Percentiles rank a stretch among this genome's conserved stretches.
Conservation (phyloP, 305 asterid genomes). For the Fraxinus platypoda region DNA sequence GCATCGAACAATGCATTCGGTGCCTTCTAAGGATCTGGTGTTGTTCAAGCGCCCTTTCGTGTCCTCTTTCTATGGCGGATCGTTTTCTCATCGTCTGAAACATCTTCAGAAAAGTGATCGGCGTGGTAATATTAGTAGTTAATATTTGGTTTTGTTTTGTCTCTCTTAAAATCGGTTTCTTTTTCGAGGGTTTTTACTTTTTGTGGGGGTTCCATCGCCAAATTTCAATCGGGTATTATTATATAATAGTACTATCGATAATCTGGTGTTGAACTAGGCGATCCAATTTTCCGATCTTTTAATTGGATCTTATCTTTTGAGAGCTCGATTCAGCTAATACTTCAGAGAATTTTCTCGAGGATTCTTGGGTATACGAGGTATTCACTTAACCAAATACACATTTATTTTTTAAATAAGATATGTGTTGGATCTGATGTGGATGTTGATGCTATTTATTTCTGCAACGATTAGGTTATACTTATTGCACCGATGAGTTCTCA, state of each 20-base stretch:
- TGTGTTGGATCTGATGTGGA: neutral
- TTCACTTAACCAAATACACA: neutral
- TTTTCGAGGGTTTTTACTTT: slow-evolving; percentile 27
- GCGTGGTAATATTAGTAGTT: slow-evolving; percentile 53
- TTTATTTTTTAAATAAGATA: neutral
- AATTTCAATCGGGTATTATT: slow-evolving; percentile 22
- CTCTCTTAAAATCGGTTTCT: slow-evolving; percentile 18
- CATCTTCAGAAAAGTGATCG: slow-evolving; percentile 45
- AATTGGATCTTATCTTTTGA: neutral
- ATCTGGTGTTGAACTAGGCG: slow-evolving; percentile 23
- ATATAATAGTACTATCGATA: slow-evolving; percentile 5
- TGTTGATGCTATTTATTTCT: neutral
- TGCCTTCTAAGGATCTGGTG: slow-evolving; percentile 45
- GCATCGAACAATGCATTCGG: slow-evolving; percentile 85
- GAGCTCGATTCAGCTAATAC: neutral
- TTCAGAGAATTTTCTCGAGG: neutral
- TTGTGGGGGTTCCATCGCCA: slow-evolving; percentile 17
- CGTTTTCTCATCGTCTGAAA: slow-evolving; percentile 51
- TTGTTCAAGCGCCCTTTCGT: slow-evolving; percentile 30
- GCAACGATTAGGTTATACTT: neutral
- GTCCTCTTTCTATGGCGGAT: slow-evolving; percentile 40
- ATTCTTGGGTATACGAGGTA: neutral
- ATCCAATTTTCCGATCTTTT: slow-evolving; percentile 23
- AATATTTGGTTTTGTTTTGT: slow-evolving; percentile 19
- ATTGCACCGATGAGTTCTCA: neutral